Evolutionary conservation across 2,329 filamentous ascomycete genomes (phyloP), one percentile per base, ranked within the genome.

Genomic region (Calonectria hongkongensis): DNA sequence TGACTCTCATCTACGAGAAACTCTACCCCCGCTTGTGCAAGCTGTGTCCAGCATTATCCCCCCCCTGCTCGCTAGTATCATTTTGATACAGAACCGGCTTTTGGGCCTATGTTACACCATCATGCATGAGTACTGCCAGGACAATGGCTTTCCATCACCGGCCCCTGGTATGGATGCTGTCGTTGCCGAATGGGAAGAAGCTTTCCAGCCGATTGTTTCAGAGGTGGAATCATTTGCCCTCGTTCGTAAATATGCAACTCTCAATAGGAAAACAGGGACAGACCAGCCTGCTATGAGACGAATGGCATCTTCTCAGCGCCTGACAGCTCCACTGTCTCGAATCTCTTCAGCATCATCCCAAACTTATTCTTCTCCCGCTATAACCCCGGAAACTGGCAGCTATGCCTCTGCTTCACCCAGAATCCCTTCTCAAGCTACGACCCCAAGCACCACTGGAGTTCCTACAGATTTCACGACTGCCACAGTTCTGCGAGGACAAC

Each of bases 391-490:
- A 21, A n/a, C 60, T 2, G 27, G n/a, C n/a, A 54, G 25, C 21
- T 33, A 43, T n/a, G 45, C 47, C 2, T 66, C 70, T 3, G 28
- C 47, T 5, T 30, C 68, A n/a, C 58, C 60, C 1, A 71, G 51
- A n/a, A 71, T 60, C 9, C 39, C 51, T 10, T 70, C 70, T 12
- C 45, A 66, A 21, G 10, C 66, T n/a, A 36, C 69, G n/a, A 66
- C 45, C 2, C 67, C 51, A 16, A 64, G 67, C 27, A 41, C 28
- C 21, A 25, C 65, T 27, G 65, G 56, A 7, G 41, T 72, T 13
- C 70, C 72, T n/a, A 72, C 72, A 21, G 72, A 74, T 15, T 74
- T 72, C 25, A 74, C 70, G 12, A 65, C 70, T 3, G 72, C 72
- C 16, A 74, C 66, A 9, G 62, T 72, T 39, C 21, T 72, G 13